Evolutionary conservation across 441 rosid species (phyloP).

Genomic region (Sinapis alba): DNA sequence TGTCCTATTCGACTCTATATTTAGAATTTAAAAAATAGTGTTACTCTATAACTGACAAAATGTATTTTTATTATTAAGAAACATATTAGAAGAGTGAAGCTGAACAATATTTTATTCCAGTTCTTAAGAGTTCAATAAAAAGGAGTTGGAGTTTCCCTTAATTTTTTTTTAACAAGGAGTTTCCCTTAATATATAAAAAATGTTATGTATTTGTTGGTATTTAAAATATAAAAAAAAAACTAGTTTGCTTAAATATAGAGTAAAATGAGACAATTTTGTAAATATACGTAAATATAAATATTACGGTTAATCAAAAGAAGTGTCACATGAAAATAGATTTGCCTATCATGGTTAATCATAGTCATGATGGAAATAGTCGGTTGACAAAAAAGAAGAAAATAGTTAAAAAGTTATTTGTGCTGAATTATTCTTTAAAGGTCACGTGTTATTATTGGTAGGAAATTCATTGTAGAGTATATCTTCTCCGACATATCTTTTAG

Average conservation of each 20-base stretch:
- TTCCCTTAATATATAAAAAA: not conserved
- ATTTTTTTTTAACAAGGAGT: too few species aligned
- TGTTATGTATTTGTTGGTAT: not conserved
- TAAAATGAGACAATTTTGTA: not conserved
- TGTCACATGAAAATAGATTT: constrained; percentile 27
- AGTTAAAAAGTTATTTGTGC: not conserved
- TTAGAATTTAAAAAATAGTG: not conserved
- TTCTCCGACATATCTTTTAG: constrained; percentile 33
- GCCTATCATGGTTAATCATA: not conserved
- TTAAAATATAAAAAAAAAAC: not conserved
- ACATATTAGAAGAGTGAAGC: not conserved
- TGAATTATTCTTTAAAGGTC: not conserved
- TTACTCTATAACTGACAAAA: not conserved
- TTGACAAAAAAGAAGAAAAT: too few species aligned
- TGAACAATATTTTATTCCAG: not conserved
- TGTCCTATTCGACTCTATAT: not conserved
- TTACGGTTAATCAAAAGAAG: not conserved
- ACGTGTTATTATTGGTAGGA: not conserved
- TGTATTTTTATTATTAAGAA: not conserved
- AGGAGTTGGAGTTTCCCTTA: not conserved
- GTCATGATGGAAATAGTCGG: not conserved
- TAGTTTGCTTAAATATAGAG: not conserved
- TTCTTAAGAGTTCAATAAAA: not conserved
- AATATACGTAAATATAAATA: not conserved
- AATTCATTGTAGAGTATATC: not conserved